Conservation (phyloP, 352 stramenopile genomes). For the Pythium monospermum region DNA sequence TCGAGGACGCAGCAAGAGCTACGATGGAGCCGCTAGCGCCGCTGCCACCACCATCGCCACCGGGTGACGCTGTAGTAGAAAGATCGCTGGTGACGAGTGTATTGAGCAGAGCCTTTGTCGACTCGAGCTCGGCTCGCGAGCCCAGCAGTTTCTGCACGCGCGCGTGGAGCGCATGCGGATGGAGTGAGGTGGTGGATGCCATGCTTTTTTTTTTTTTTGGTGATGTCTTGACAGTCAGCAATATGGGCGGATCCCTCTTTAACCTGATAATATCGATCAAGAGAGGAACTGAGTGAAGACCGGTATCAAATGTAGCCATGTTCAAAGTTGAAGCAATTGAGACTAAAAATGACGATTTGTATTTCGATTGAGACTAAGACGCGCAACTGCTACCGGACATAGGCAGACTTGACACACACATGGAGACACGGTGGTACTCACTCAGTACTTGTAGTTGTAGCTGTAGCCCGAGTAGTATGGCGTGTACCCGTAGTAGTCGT, state of each 20-base stretch:
- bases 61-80: too few species aligned
- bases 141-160: conserved; percentile 62
- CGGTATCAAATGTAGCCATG: background rate
- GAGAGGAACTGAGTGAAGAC: background rate
- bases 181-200: conserved; percentile 4
- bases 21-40: conserved; percentile 17
- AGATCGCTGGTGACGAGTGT: conserved; percentile 39
- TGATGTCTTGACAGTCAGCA: background rate
- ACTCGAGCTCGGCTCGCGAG: conserved; percentile 56
- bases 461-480: too few species aligned
- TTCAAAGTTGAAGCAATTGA: background rate
- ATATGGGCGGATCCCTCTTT: too few species aligned
- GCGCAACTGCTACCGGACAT: too few species aligned
- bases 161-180: conserved; percentile 32
- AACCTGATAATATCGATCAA: background rate
- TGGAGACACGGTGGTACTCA: too few species aligned
- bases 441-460: too few species aligned
- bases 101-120: conserved; percentile 48
- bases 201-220: background rate
- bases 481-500: too few species aligned
- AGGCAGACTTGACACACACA: too few species aligned
- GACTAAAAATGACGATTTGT: too few species aligned
- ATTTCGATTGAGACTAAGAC: too few species aligned
- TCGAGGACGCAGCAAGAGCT: conserved; percentile 16
- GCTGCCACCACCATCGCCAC: background rate